Evolutionary conservation across 1,284 basidiomycete species (phyloP), one percentile per base, ranked within the genome.

Genomic region (Meripilus lineatus): DNA sequence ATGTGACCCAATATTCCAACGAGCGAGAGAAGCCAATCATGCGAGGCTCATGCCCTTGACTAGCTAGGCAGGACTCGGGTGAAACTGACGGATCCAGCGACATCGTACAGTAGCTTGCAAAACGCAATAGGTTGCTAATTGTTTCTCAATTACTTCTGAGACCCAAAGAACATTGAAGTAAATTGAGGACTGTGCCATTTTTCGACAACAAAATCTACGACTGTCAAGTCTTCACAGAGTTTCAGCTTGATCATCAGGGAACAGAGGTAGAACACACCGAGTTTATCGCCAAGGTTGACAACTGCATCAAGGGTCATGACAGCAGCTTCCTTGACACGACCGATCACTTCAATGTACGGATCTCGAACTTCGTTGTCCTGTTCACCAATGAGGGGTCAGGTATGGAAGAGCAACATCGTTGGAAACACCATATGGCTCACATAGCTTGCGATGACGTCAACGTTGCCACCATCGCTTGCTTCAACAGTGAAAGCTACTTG

Each of bases 291-390:
- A 50, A 91, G 58, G 57, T 78, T 75, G 46, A 85, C 73, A 49
- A 72, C 74, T 0, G 70, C 72, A 53, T 82, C 58, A 58, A 84
- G 76, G 54, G 79, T 82, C 46, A 94, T 64, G 0, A 73, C 78
- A 17, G 77, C 70, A 28, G 77, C 69, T 45, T 82, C 74, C 24
- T 71, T 48, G 6, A 85, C 88, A 4, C 63, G 75, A 6, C 89
- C 91, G 34, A 94, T 75, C 42, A 93, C 67, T 63, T 94, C 91
- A 36, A 89, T 69, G 48, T 70, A 92, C 5, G 72, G 66, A 37
- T 79, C 78, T 0, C 64, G 62, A 38, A 83, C 63, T 30, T 69
- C 61, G 33, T 70, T 63, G 44, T 70, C 70, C 79, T 84, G 54
- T n/a, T n/a, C n/a, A n/a, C n/a, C n/a, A n/a, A n/a, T n/a, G n/a